Base-by-base conservation (phyloP, 108 stramenopile genomes). In the Phaeodactylum tricornutum region DNA sequence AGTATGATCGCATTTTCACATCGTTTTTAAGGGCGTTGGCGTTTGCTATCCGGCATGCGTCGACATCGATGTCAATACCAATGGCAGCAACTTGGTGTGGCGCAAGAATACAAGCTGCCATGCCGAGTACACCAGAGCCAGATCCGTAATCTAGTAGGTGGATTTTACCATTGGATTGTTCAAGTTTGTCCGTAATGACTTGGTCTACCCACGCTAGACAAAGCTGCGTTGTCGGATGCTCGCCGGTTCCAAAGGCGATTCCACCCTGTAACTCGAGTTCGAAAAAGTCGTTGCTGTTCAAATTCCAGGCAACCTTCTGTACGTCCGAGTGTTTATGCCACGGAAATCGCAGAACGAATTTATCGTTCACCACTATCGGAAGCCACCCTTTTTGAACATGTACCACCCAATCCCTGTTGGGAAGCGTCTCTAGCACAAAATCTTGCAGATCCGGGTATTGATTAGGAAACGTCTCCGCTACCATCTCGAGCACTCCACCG, bases 201-300 rank as follows among this genome's bases (percentile, higher is more conserved):
- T 55, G 47, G 6, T 72, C 53, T 22, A 47, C 44, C 71, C 77
- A 87, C 55, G 70, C 65, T 39, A 87, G 47, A 55, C 86, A 87
- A 20, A 87, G 34, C 42, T 75, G 72, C 14, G 86, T 88, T 7
- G 86, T 88, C 29, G 81, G 79, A 61, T 88, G 86, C 42, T 88
- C 86, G n/a, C 86, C 86, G 0, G 86, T 81, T 35, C 86, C 86
- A 74, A 88, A 88, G 24, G 86, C 86, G 44, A 83, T 74, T 0
- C 81, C 86, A 32, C 86, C 86, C 53, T 87, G 74, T 27, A 87
- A 37, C 26, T 63, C 25, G 31, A 87, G 64, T 48, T 74, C 53
- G 4, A 74, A 63, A 23, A 64, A 49, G 1, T 44, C 30, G 19
- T 67, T 44, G 50, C 42, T 41, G 42, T 32, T 43, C 21, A 50